Evolutionary conservation across 768 basidiomycete genomes (phyloP).

Genomic region (Tricholoma sp.): DNA sequence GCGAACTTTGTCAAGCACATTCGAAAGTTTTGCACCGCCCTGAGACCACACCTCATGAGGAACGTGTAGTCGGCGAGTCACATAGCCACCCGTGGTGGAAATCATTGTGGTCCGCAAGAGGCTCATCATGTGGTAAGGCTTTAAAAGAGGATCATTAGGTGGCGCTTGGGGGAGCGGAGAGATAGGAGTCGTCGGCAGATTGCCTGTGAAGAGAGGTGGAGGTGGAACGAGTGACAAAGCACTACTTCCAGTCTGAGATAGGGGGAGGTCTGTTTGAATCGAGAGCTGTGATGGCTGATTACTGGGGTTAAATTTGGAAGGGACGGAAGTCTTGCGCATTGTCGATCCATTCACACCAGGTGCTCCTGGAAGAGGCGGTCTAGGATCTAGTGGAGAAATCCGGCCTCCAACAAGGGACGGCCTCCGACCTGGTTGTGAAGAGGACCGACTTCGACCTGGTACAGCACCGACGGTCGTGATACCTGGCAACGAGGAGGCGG

Average conservation of each 20-base stretch:
- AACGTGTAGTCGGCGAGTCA: slow-evolving; percentile 82
- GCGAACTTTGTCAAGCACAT: slow-evolving; percentile 79
- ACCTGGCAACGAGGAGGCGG: slow-evolving; percentile 36
- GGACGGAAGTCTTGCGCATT: slow-evolving; percentile 56
- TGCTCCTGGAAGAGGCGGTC: slow-evolving; percentile 46
- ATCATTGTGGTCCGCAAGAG: slow-evolving; percentile 76
- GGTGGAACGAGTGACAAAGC: slow-evolving; percentile 38
- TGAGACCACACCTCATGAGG: slow-evolving; percentile 91
- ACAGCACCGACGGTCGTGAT: slow-evolving; percentile 29
- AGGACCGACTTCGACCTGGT: slow-evolving; percentile 54
- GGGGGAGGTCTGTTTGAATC: slow-evolving; percentile 44
- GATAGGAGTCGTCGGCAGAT: slow-evolving; percentile 67
- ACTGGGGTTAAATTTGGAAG: slow-evolving; percentile 52
- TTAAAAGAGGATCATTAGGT: slow-evolving; percentile 68
- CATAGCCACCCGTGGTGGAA: slow-evolving; percentile 77
- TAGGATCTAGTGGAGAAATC: slow-evolving; percentile 47
- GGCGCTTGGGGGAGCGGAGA: slow-evolving; percentile 74
- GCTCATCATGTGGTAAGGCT: slow-evolving; percentile 90
- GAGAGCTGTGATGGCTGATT: slow-evolving; percentile 41
- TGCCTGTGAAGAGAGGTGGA: slow-evolving; percentile 42
- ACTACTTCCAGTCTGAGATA: slow-evolving; percentile 4
- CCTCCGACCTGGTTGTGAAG: slow-evolving; percentile 73
- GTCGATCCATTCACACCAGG: slow-evolving; percentile 32
- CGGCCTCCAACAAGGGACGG: slow-evolving; percentile 53
- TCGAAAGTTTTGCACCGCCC: slow-evolving; percentile 79